Percentiles rank a stretch among this genome's conserved stretches.
Evolutionary conservation across 345 rosid species (phyloP).

Genomic region (Acer saccharum): DNA sequence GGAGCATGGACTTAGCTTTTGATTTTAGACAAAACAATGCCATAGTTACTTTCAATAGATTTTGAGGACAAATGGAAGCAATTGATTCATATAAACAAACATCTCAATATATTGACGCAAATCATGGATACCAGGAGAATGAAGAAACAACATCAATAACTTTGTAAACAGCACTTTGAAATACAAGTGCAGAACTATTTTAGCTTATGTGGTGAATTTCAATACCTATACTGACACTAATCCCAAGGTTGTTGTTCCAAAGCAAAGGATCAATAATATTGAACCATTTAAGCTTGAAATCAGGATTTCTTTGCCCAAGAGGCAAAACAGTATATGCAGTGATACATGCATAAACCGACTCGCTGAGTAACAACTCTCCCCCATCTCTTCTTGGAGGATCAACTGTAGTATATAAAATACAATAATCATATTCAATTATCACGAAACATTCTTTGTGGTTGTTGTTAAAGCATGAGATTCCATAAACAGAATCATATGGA

Average conservation of each 20-base stretch:
- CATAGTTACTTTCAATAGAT: neutral
- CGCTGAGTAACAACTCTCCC: conserved; percentile 44
- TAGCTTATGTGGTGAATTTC: neutral
- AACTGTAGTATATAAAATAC: conserved; percentile 29
- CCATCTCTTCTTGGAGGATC: conserved; percentile 57
- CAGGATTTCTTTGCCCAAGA: conserved; percentile 42
- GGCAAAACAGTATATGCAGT: conserved; percentile 48
- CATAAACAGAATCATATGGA: neutral
- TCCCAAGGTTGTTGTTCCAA: conserved; percentile 62
- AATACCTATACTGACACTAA: conserved; percentile 61
- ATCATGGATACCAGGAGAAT: too few species aligned
- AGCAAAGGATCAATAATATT: conserved; percentile 67
- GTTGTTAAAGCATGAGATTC: neutral
- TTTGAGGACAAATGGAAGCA: neutral
- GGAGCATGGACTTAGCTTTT: neutral
- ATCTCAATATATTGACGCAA: neutral
- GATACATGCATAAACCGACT: conserved; percentile 49
- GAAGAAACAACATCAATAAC: neutral
- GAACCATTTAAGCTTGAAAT: conserved; percentile 23
- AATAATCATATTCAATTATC: neutral
- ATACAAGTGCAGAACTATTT: neutral
- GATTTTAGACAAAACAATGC: neutral
- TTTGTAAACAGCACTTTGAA: neutral
- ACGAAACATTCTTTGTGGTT: neutral
- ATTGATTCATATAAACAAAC: neutral